Conservation (phyloP, 2,329 filamentous ascomycete genomes). For the Fusarium pilosicola region DNA sequence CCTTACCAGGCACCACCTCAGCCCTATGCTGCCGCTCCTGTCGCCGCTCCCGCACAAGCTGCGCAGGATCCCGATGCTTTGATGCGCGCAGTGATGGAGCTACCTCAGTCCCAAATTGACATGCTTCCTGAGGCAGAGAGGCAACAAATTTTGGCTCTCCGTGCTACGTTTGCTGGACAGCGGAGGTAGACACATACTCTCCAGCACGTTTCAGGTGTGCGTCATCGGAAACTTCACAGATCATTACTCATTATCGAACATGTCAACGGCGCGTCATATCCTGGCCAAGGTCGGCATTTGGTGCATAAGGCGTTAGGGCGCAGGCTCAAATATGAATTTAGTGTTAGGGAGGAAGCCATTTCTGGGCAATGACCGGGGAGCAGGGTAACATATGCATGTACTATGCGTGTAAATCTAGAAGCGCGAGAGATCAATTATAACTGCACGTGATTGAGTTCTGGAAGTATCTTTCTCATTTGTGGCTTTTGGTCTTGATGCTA, state of each 20-base stretch:
- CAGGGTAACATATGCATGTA: background rate
- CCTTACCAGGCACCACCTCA: slow-evolving; percentile 59
- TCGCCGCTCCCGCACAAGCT: slow-evolving; percentile 47
- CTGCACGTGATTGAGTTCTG: background rate
- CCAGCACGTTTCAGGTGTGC: background rate
- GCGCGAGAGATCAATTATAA: background rate
- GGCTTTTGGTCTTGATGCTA: background rate
- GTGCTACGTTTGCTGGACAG: slow-evolving; percentile 68
- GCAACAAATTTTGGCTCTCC: slow-evolving; percentile 80
- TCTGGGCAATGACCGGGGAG: background rate
- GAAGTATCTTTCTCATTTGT: background rate
- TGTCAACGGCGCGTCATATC: slow-evolving; percentile 2
- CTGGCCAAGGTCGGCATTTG: slow-evolving; percentile 8
- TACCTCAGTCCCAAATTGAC: slow-evolving; percentile 84
- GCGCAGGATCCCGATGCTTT: slow-evolving; percentile 74
- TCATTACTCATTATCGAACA: background rate
- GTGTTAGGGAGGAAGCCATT: background rate
- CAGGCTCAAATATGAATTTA: slow-evolving; percentile 19
- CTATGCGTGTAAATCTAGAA: background rate
- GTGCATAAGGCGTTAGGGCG: slow-evolving; percentile 37
- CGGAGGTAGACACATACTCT: slow-evolving; percentile 42
- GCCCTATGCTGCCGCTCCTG: slow-evolving; percentile 50
- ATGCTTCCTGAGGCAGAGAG: slow-evolving; percentile 78
- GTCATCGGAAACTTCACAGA: background rate
- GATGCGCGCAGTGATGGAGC: slow-evolving; percentile 81